Conservation (phyloP, 345 rosid species). For the Firmiana major region DNA sequence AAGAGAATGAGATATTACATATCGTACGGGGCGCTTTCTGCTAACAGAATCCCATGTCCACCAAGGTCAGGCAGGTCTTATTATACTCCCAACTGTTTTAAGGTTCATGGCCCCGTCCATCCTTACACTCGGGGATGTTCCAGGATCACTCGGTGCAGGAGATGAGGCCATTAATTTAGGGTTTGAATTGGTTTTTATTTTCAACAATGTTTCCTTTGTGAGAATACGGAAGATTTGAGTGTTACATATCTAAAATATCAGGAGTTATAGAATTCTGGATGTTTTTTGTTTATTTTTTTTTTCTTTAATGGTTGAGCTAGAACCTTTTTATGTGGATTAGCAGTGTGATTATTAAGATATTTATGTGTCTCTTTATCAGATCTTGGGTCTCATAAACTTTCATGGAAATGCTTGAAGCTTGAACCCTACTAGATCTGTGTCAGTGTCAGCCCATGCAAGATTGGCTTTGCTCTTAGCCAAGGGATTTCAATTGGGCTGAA, state of each 20-base stretch:
- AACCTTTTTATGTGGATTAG: not conserved
- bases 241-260: not conserved
- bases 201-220: constrained; percentile 13
- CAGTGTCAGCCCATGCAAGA: no score
- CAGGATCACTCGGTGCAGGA: constrained; percentile 72
- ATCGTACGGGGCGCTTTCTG: constrained; percentile 86
- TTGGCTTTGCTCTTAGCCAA: not conserved
- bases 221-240: not conserved
- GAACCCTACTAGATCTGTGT: no score
- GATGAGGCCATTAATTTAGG: constrained; percentile 23
- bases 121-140: constrained; percentile 84
- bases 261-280: not conserved
- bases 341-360: not conserved
- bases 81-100: constrained; percentile 78
- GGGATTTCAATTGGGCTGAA: not conserved
- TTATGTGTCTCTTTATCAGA: not conserved
- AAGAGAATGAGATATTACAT: constrained; percentile 57
- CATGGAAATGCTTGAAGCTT: not conserved
- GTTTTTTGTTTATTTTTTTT: not conserved
- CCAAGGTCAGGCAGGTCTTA: constrained; percentile 93
- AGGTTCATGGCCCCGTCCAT: constrained; percentile 56
- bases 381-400: not conserved
- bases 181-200: not conserved
- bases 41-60: constrained; percentile 84
- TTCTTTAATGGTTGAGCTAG: not conserved